Base-by-base conservation (phyloP, 2,329 filamentous ascomycete species). In the Lachnellula occidentalis region DNA sequence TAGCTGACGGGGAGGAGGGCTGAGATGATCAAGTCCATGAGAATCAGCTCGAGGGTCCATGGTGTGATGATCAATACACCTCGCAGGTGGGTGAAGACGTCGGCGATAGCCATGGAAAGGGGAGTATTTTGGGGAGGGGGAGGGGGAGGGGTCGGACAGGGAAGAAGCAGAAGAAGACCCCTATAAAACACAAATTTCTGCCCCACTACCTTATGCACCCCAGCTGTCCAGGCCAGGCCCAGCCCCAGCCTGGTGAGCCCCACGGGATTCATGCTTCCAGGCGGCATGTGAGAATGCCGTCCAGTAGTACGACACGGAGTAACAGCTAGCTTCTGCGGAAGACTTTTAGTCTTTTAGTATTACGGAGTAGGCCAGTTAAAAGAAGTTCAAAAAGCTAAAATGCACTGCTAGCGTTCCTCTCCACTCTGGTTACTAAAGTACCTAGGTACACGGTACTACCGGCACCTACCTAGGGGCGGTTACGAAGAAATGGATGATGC, bases 21-120 rank as follows among this genome's bases (percentile, higher is more conserved):
- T 11, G 76, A 80, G 48, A 80, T 71, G 50, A 74, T 63, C 21
- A 80, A 48, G 65, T 85, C 79, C 62, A 78, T 76, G 39, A 76
- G 55, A 55, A 78, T 68, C 34, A 85, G 72, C 61, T 76, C 76
- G 8, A 74, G 34, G n/a, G 79, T 66, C 79, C 81, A 85, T 31
- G 80, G 80, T 12, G 72, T 53, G 34, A 75, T 59, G 51, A 79
- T 65, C 45, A 72, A 54, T 15, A 74, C 43, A 57, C 75, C 78
- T 46, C 78, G 74, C 48, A 77, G 47, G 59, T 71, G 68, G 45
- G 66, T 70, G 51, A 71, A 63, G 56, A 70, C 6, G 34, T 50
- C 55, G 49, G 43, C 54, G 51, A 45, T 27, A 14, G 57, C 34
- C 59, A 60, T 60, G 24, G 4, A n/a, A n/a, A n/a, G n/a, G n/a